These are phyloP conservation scores for Leishmania aethiopica DNA, from an alignment of 208 protist genomes.

Conservation along the genomic window DNA sequence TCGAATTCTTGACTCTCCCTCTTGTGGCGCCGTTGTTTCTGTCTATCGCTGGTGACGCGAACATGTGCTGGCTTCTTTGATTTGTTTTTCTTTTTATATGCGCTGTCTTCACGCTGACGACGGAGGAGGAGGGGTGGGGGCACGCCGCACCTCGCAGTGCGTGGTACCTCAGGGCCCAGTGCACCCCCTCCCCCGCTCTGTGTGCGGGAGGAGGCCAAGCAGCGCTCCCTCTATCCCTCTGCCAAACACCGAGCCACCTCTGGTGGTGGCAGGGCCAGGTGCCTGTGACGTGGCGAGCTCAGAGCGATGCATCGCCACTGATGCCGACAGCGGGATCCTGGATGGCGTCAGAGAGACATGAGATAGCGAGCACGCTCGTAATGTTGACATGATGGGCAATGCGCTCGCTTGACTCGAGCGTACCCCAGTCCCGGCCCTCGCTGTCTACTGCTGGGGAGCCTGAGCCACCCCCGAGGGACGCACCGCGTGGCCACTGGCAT, in stretches of 20 bases:
- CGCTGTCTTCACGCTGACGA: not conserved
- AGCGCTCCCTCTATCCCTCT: too few relatives aligned
- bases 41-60: too few relatives aligned
- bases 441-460: not conserved
- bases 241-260: not conserved
- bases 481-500: not conserved
- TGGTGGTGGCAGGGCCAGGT: not conserved
- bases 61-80: too few relatives aligned
- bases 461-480: not conserved
- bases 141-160: not conserved
- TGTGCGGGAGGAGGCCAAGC: not conserved
- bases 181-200: too few relatives aligned
- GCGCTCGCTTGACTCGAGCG: not conserved
- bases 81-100: constrained; percentile 10
- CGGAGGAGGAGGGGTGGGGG: not conserved
- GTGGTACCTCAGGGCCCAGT: not conserved
- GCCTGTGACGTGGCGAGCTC: not conserved
- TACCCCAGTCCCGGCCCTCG: too few relatives aligned
- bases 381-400: not conserved
- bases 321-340: not conserved
- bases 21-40: too few relatives aligned
- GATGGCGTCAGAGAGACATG: not conserved
- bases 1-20: too few relatives aligned
- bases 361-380: not conserved
- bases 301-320: not conserved